Evolutionary conservation across 108 stramenopile species (phyloP).

Genomic region (Cyclotella cryptica): DNA sequence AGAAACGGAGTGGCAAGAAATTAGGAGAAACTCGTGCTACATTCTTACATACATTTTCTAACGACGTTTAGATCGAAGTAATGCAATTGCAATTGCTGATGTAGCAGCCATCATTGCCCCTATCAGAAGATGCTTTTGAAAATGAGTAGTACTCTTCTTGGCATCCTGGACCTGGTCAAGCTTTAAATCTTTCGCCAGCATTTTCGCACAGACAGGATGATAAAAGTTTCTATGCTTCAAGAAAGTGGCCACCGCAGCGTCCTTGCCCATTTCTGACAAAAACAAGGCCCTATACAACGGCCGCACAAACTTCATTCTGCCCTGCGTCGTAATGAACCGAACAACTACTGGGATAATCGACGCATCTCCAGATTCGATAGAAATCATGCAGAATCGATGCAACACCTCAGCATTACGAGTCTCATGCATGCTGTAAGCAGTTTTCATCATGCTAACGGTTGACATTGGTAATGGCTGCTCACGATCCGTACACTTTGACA

Average conservation of each 20-base stretch:
- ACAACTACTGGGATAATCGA: constrained; percentile 72
- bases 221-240: constrained; percentile 86
- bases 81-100: constrained; percentile 21
- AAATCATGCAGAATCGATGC: constrained; percentile 91
- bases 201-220: constrained; percentile 93
- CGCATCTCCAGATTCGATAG: constrained; percentile 77
- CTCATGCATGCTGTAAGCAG: constrained; percentile 63
- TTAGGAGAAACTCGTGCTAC: too few species aligned
- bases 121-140: constrained; percentile 5
- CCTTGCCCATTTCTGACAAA: constrained; percentile 69
- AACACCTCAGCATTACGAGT: constrained; percentile 91
- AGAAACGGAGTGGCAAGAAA: too few species aligned
- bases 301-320: constrained; percentile 98
- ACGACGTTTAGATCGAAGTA: constrained; percentile 26
- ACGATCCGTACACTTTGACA: constrained; percentile 36
- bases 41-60: constrained; percentile 1
- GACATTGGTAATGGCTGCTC: constrained; percentile 55
- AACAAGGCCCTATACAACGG: constrained; percentile 91
- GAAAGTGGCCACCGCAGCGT: constrained; percentile 83
- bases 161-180: not conserved
- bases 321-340: constrained; percentile 94
- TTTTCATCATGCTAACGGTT: constrained; percentile 78
- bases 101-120: constrained; percentile 13
- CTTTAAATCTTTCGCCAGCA: constrained; percentile 23
- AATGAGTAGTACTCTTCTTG: not conserved